A percentile compares a stretch with the other conserved stretches of the same genome.
These are phyloP conservation scores for Xerocomellus amylosporus DNA, from an alignment of 768 basidiomycete genomes.

Conservation along the genomic window DNA sequence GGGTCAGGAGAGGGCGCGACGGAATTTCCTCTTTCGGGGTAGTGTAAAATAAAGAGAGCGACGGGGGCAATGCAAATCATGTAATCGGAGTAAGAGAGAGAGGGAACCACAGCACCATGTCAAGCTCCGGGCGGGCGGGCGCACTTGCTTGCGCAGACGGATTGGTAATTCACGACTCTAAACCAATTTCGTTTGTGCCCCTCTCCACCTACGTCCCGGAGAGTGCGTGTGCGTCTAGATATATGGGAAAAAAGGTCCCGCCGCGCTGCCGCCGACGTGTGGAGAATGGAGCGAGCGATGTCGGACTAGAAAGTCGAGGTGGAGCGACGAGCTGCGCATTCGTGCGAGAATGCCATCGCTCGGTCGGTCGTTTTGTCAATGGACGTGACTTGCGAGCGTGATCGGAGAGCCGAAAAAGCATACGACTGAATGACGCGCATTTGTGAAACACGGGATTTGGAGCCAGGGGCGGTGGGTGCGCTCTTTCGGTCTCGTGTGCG, in stretches of 20 bases:
- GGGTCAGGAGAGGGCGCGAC: conserved; percentile 9
- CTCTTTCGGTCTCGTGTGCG: not conserved
- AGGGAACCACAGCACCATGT: not conserved
- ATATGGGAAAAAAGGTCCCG: not conserved
- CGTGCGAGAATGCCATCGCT: not conserved
- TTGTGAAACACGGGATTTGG: conserved; percentile 11
- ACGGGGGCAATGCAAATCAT: conserved; percentile 2
- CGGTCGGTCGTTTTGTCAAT: not conserved
- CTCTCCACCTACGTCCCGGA: not conserved
- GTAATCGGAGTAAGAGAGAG: not conserved
- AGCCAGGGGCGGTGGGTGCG: not conserved
- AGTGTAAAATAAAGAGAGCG: not conserved
- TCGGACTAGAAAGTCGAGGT: not conserved
- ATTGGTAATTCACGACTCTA: conserved; percentile 17
- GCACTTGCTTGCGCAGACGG: not conserved
- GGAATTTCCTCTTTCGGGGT: conserved; percentile 7
- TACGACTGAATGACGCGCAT: not conserved
- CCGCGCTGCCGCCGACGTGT: conserved; percentile 10
- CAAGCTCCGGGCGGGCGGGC: conserved; percentile 1
- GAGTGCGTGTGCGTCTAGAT: not conserved
- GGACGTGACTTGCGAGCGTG: not conserved
- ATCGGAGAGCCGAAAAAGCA: not conserved
- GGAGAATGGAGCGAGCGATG: not conserved
- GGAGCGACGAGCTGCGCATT: conserved; percentile 1
- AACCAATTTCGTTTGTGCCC: not conserved